Evolutionary conservation across 2,329 filamentous ascomycete species (phyloP), one percentile per base, ranked within the genome.

Genomic region (Aspergillus hiratsukae): DNA sequence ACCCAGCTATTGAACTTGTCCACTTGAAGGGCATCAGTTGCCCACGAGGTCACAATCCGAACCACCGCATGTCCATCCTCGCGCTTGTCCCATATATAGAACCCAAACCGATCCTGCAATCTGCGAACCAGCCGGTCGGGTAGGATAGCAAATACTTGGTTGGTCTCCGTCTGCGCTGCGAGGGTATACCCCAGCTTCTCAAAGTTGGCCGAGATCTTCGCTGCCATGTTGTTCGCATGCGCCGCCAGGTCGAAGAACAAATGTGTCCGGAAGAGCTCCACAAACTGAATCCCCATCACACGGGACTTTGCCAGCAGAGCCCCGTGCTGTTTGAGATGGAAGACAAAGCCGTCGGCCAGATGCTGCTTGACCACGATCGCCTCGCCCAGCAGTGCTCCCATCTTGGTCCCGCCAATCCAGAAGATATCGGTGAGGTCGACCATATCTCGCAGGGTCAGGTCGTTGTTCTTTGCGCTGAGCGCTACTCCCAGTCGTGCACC

Each of bases 371-470:
- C 76, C 0, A 82, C 73, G 6, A 82, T 76, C 1, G 79, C 80
- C 57, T 82, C 80, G 1, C 80, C 80, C 3, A 82, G 70, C 3
- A 82, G 61, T 0, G 79, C 78, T 1, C 80, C 80, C 58, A 79
- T 79, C 59, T 82, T 82, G 4, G 80, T 82, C 0, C 80, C 80
- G 3, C 80, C 80, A 40, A 82, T 81, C 80, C 80, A 82, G 67
- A 82, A 82, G 21, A 82, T 78, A 54, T 82, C 80, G 0, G 77
- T 79, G 43, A 80, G 61, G 4, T 79, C 74, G 1, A 80, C 64
- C 5, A 82, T 66, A 53, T 82, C 80, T 0, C 61, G 60, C 4
- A 80, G 68, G 0, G 72, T 75, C 66, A 81, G 64, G 54, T 80
- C 76, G 41, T 77, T 80, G 23, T 64, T 66, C 9, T 61, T 65